A percentile compares a stretch with the other conserved stretches of the same genome.
These are phyloP conservation scores for Astrothelium macrocarpum DNA, from an alignment of 495 filamentous ascomycete species.

Conservation along the genomic window DNA sequence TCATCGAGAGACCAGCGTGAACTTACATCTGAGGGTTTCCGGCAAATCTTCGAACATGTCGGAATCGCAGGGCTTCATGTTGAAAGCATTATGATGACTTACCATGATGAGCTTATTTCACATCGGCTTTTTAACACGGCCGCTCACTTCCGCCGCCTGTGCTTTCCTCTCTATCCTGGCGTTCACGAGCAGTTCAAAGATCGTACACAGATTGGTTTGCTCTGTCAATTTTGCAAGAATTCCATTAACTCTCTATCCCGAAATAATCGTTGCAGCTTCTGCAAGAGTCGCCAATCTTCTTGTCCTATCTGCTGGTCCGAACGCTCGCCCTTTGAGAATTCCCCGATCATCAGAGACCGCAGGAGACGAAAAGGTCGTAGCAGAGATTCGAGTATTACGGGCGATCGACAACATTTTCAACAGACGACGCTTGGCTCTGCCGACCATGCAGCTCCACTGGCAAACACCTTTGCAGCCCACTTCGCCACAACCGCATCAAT, in stretches of 20 bases:
- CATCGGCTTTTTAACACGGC: constrained; percentile 25
- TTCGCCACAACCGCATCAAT: not conserved
- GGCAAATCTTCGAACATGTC: constrained; percentile 18
- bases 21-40: constrained; percentile 11
- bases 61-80: constrained; percentile 27
- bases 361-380: not conserved
- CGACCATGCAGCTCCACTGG: not conserved
- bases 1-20: not conserved
- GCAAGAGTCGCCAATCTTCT: constrained; percentile 22
- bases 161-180: constrained; percentile 29
- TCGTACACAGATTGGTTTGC: constrained; percentile 25
- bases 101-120: constrained; percentile 31
- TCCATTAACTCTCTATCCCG: constrained; percentile 25
- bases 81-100: constrained; percentile 31
- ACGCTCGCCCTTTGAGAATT: constrained; percentile 26
- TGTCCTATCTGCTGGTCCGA: constrained; percentile 31
- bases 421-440: not conserved
- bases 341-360: constrained; percentile 11
- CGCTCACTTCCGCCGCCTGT: constrained; percentile 25
- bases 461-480: not conserved
- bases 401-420: not conserved
- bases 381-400: not conserved
- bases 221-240: constrained; percentile 28
- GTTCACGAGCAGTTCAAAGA: constrained; percentile 31
- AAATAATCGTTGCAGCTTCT: constrained; percentile 26